Evolutionary conservation across 345 rosid species (phyloP).

Genomic region (Dipteronia sinensis): DNA sequence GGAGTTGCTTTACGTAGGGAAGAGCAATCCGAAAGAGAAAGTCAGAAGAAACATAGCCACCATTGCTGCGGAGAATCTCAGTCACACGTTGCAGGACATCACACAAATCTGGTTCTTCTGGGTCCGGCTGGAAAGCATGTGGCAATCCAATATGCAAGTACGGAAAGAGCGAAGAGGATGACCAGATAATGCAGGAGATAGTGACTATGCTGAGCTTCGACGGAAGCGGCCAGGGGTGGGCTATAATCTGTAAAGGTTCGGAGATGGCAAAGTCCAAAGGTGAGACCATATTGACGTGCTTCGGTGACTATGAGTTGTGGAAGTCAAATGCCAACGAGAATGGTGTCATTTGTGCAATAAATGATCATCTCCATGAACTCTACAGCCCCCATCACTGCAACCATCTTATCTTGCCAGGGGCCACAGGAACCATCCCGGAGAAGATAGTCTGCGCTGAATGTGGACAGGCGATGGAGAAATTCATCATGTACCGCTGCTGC

Average conservation of each 20-base stretch:
- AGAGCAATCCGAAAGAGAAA: slow-evolving; percentile 41
- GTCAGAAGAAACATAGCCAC: slow-evolving; percentile 21
- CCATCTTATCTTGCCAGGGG: slow-evolving; percentile 52
- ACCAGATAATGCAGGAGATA: slow-evolving; percentile 55
- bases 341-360: slow-evolving; percentile 51
- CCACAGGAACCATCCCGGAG: slow-evolving; percentile 45
- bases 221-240: slow-evolving; percentile 64
- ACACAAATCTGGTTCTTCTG: slow-evolving; percentile 51
- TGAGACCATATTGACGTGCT: slow-evolving; percentile 19
- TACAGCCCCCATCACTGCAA: slow-evolving; percentile 51
- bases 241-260: slow-evolving; percentile 37
- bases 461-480: slow-evolving; percentile 54
- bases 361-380: slow-evolving; percentile 28
- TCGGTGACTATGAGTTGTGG: slow-evolving; percentile 36
- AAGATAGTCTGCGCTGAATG: slow-evolving; percentile 65
- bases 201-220: slow-evolving; percentile 57
- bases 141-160: slow-evolving; percentile 56
- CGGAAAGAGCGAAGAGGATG: slow-evolving; percentile 38
- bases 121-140: slow-evolving; percentile 71
- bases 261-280: slow-evolving; percentile 49
- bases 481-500: slow-evolving; percentile 66
- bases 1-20: slow-evolving; percentile 62
- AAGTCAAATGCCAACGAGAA: neutral
- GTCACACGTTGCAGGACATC: slow-evolving; percentile 35
- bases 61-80: slow-evolving; percentile 28